Evolutionary conservation across 75 land plant species (phyloP), one percentile per base, ranked within the genome.

Genomic region (Ceratopteris richardii): DNA sequence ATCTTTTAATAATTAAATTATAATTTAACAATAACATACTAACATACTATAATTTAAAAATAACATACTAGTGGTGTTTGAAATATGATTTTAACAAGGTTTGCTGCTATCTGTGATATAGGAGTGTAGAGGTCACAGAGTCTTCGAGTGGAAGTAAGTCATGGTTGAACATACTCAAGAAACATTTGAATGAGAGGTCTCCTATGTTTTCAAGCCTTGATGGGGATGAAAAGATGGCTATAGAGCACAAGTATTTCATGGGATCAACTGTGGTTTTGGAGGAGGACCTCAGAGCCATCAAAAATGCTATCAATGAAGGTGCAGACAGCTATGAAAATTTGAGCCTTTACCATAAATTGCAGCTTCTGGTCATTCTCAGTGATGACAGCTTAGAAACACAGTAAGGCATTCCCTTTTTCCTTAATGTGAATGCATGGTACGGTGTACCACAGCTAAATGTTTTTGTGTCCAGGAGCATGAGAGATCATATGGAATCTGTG

Each of bases 321-420:
- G 44, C 47, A 29, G 67, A 66, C n/a, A 71, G 56, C 39, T 87
- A 87, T 71, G 64, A 66, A 27, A 51, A 24, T 18, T 69, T 87
- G 56, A 66, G 70, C 20, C 21, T 61, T 28, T 61, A 72, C 5
- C 69, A 58, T 27, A 87, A 80, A 68, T 68, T 87, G 51, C 82
- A 64, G 27, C 68, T 87, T 2, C 66, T 87, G 10, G 81, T 70
- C 43, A 67, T 80, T 57, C 70, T 87, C 16, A 83, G 87, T 63
- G 83, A 87, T 67, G 87, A 87, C 57, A 51, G 72, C 61, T 83
- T 87, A 61, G 33, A 57, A 57, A 87, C 87, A 0, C 37, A 30
- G 91, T 87, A 87, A 37, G 81, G 29, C n/a, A 46, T 23, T 6
- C 21, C 28, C 56, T 29, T 40, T 22, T 11, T 36, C 4, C 21